These are phyloP conservation scores for Hortaea sp. DNA, from an alignment of 2,329 filamentous ascomycete genomes.

Conservation along the genomic window DNA sequence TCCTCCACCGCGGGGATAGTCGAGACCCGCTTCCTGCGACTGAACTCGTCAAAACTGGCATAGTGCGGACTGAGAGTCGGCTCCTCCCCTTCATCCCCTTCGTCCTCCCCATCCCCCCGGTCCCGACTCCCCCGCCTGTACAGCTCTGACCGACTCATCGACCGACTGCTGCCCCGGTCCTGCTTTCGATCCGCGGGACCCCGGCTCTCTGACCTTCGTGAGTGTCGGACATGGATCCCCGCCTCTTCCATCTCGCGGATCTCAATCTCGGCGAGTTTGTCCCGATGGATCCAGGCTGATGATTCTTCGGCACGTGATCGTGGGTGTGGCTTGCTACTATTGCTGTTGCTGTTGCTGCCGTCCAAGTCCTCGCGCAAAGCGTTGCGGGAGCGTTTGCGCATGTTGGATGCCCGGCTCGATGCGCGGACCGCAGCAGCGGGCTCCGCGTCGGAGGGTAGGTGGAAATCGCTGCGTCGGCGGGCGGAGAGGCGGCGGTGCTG, in stretches of 20 bases:
- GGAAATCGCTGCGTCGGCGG: conserved; percentile 8
- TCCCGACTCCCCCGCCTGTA: conserved; percentile 16
- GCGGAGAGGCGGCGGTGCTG: background rate
- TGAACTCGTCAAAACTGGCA: conserved; percentile 9
- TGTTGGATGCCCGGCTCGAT: conserved; percentile 14
- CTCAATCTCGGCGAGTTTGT: conserved; percentile 75
- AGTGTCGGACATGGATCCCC: conserved; percentile 52
- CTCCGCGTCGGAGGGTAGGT: conserved; percentile 17
- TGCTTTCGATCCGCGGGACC: conserved; percentile 20
- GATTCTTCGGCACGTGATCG: conserved; percentile 15
- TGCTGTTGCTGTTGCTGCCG: conserved; percentile 17
- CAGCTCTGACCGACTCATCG: conserved; percentile 17
- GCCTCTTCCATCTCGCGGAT: conserved; percentile 70
- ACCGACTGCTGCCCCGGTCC: conserved; percentile 32
- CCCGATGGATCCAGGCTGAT: conserved; percentile 76
- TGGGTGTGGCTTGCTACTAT: too few species aligned
- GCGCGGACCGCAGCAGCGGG: conserved; percentile 13
- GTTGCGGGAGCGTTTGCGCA: conserved; percentile 19
- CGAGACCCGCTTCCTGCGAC: conserved; percentile 14
- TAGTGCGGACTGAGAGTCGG: conserved; percentile 9
- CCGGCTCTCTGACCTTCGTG: conserved; percentile 39
- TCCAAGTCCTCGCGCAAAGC: conserved; percentile 12
- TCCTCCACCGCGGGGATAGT: conserved; percentile 30
- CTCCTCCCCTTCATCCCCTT: conserved; percentile 12
- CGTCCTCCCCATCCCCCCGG: background rate